These are phyloP conservation scores for Fusarium siculi DNA, from an alignment of 2,329 filamentous ascomycete genomes.

Conservation along the genomic window DNA sequence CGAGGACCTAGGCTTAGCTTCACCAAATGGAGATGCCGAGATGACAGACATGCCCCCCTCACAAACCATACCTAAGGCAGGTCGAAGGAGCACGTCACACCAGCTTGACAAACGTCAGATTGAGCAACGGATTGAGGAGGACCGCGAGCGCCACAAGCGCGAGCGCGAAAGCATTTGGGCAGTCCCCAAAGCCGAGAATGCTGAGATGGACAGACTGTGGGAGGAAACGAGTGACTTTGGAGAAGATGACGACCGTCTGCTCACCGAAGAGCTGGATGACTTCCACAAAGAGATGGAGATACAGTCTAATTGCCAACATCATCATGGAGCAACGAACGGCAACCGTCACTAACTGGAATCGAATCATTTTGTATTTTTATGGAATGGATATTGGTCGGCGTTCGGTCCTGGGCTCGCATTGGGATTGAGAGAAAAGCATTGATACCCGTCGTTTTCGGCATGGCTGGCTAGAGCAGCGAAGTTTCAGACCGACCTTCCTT, in stretches of 20 bases:
- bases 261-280: slow-evolving; percentile 75
- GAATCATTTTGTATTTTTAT: background rate
- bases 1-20: slow-evolving; percentile 64
- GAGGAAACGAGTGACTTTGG: slow-evolving; percentile 88
- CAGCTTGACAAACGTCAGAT: slow-evolving; percentile 85
- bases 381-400: slow-evolving; percentile 42
- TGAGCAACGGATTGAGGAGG: slow-evolving; percentile 96
- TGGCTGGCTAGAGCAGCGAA: slow-evolving; percentile 12
- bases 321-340: slow-evolving; percentile 46
- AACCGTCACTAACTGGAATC: slow-evolving; percentile 37
- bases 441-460: slow-evolving; percentile 46
- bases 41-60: slow-evolving; percentile 55
- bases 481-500: slow-evolving; percentile 4
- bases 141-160: slow-evolving; percentile 93
- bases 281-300: slow-evolving; percentile 56
- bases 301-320: slow-evolving; percentile 53
- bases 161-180: slow-evolving; percentile 94
- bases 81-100: slow-evolving; percentile 48
- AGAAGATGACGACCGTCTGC: slow-evolving; percentile 84
- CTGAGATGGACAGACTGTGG: slow-evolving; percentile 84
- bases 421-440: slow-evolving; percentile 34
- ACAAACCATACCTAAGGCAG: slow-evolving; percentile 53
- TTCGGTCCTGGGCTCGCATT: slow-evolving; percentile 36
- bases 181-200: slow-evolving; percentile 69
- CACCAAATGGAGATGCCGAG: slow-evolving; percentile 58